phyloP scores from a whole-genome alignment of 352 stramenopile species.

The Globisporangium spiculum region DNA sequence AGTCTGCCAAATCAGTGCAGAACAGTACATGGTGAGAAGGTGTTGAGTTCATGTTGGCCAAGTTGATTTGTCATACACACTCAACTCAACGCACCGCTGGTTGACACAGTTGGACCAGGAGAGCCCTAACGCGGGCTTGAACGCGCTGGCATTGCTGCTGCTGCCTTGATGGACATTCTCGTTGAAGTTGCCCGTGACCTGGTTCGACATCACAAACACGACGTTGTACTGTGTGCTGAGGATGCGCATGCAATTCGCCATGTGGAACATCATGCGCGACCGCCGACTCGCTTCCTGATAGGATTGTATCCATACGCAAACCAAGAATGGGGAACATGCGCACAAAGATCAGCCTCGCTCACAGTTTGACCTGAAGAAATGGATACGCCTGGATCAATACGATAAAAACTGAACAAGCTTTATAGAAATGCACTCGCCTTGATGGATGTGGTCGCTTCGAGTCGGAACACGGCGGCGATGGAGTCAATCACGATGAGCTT shows the following conservation, averaged over 20 bases:
- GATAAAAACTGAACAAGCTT: background rate
- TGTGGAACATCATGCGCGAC: slow-evolving; percentile 75
- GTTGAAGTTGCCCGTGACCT: slow-evolving; percentile 73
- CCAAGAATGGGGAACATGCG: background rate
- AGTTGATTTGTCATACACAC: background rate
- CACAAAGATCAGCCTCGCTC: background rate
- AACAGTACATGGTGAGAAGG: background rate
- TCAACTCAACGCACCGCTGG: slow-evolving; percentile 47
- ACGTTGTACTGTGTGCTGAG: slow-evolving; percentile 73
- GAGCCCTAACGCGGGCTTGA: slow-evolving; percentile 64
- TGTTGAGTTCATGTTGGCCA: background rate
- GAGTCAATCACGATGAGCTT: slow-evolving; percentile 83
- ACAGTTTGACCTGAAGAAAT: background rate
- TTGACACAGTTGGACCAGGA: slow-evolving; percentile 87
- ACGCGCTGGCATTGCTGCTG: slow-evolving; percentile 16
- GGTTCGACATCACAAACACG: slow-evolving; percentile 77
- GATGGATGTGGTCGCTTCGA: slow-evolving; percentile 63
- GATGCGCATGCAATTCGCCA: slow-evolving; percentile 84
- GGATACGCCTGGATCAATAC: background rate
- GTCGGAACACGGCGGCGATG: slow-evolving; percentile 69
- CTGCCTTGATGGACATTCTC: slow-evolving; percentile 16
- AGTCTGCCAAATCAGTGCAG: slow-evolving; percentile 28
- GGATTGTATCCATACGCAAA: background rate
- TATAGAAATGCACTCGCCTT: slow-evolving; percentile 33
- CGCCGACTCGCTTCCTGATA: slow-evolving; percentile 61